These are phyloP conservation scores for Hypoxylon sp. DNA, from an alignment of 2,329 filamentous ascomycete genomes.

Conservation along the genomic window DNA sequence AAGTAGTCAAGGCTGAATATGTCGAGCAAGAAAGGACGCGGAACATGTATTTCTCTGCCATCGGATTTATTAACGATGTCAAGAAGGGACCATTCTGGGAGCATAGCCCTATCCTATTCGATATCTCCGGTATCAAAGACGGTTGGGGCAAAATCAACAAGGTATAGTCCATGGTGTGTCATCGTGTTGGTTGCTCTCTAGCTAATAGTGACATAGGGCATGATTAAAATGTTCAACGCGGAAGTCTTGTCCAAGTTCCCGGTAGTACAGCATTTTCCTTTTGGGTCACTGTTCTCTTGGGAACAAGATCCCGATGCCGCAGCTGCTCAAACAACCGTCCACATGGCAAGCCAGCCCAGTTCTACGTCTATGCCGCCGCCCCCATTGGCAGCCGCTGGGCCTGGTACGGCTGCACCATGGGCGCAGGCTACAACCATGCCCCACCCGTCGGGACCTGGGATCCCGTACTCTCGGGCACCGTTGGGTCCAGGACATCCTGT, in stretches of 20 bases:
- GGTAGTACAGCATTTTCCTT: slow-evolving; percentile 96
- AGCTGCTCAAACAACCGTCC: slow-evolving; percentile 65
- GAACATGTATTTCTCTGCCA: slow-evolving; percentile 94
- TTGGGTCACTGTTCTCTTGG: slow-evolving; percentile 86
- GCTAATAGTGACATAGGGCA: slow-evolving; percentile 71
- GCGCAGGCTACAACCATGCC: slow-evolving; percentile 60
- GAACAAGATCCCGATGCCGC: slow-evolving; percentile 75
- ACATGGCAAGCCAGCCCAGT: slow-evolving; percentile 70
- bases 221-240: slow-evolving; percentile 99
- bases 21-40: slow-evolving; percentile 75
- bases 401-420: slow-evolving; percentile 63
- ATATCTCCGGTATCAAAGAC: slow-evolving; percentile 90
- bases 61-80: slow-evolving; percentile 97
- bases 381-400: slow-evolving; percentile 32
- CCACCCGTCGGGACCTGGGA: slow-evolving; percentile 53
- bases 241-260: slow-evolving; percentile 98
- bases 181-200: neutral
- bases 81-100: slow-evolving; percentile 98
- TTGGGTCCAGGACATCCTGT: slow-evolving; percentile 46
- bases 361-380: slow-evolving; percentile 51
- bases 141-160: slow-evolving; percentile 99
- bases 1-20: slow-evolving; percentile 74
- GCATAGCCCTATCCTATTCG: slow-evolving; percentile 93
- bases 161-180: slow-evolving; percentile 55
- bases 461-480: slow-evolving; percentile 49